A percentile compares a stretch with the other conserved stretches of the same genome.
phyloP scores from a whole-genome alignment of 768 basidiomycete species.

The Rhodosporidiobolus sp. region DNA sequence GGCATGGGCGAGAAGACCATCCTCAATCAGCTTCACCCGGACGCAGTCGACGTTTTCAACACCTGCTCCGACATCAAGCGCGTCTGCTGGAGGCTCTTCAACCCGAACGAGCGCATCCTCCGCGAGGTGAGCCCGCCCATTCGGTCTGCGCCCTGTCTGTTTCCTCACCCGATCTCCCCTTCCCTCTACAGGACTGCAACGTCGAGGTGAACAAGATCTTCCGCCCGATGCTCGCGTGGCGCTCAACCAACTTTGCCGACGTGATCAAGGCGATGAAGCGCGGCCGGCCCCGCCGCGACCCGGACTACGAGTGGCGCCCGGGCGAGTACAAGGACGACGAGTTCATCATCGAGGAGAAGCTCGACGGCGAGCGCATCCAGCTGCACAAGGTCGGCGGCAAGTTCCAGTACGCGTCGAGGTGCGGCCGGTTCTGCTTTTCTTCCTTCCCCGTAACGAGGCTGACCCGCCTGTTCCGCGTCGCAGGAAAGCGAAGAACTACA shows the following conservation, averaged over 20 bases:
- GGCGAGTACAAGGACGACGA: conserved; percentile 52
- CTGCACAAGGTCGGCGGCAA: conserved; percentile 86
- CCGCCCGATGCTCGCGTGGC: conserved; percentile 91
- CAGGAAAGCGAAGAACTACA: conserved; percentile 88
- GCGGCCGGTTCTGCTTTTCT: neutral
- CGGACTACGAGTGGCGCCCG: neutral
- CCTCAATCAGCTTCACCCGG: conserved; percentile 84
- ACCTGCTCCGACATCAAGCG: conserved; percentile 95
- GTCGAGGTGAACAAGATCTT: conserved; percentile 81
- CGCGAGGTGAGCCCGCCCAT: conserved; percentile 51
- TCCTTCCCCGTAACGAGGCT: neutral
- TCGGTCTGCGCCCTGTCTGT: conserved; percentile 55
- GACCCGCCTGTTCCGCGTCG: neutral
- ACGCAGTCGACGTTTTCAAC: conserved; percentile 90
- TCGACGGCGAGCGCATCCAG: conserved; percentile 96
- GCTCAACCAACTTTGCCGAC: conserved; percentile 77
- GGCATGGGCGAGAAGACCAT: conserved; percentile 92
- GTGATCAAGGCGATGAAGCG: conserved; percentile 75
- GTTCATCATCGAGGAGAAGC: conserved; percentile 93
- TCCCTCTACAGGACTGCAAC: conserved; percentile 64
- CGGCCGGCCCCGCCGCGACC: neutral
- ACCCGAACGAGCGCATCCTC: conserved; percentile 60
- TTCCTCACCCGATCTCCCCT: neutral
- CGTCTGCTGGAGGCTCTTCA: conserved; percentile 82
- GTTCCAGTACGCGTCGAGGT: conserved; percentile 91